phyloP scores from a whole-genome alignment of 768 basidiomycete genomes.

The Bullera alba region DNA sequence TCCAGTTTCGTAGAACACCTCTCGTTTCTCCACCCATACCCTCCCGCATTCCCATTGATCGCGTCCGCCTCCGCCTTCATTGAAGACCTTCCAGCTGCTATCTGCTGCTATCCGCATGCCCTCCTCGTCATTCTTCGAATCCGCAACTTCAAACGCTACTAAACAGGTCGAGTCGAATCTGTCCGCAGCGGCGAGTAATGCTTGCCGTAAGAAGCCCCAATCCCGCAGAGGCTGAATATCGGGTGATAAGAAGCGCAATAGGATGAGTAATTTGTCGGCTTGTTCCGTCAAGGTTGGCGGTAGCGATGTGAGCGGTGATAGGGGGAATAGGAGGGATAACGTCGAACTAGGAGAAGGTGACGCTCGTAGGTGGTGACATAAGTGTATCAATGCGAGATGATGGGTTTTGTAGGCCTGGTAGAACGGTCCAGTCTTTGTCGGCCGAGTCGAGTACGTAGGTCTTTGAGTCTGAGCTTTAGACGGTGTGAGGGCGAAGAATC shows the following conservation, averaged over 20 bases:
- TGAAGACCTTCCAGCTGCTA: slow-evolving; percentile 78
- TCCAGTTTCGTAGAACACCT: slow-evolving; percentile 81
- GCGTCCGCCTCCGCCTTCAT: slow-evolving; percentile 48
- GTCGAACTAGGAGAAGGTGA: slow-evolving; percentile 55
- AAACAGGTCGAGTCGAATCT: slow-evolving; percentile 79
- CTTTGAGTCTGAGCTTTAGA: slow-evolving; percentile 4
- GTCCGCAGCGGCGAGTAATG: slow-evolving; percentile 72
- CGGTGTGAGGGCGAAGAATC: slow-evolving; percentile 43
- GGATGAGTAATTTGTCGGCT: slow-evolving; percentile 63
- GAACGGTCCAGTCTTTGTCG: slow-evolving; percentile 10
- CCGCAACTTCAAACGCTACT: slow-evolving; percentile 82
- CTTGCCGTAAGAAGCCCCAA: slow-evolving; percentile 59
- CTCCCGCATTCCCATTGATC: slow-evolving; percentile 81
- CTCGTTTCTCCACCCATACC: slow-evolving; percentile 91
- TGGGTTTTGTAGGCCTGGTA: slow-evolving; percentile 43
- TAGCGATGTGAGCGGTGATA: slow-evolving; percentile 21
- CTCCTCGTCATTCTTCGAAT: slow-evolving; percentile 62
- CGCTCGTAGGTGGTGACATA: slow-evolving; percentile 50
- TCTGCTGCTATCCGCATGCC: slow-evolving; percentile 75
- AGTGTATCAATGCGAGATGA: slow-evolving; percentile 45
- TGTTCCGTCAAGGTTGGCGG: slow-evolving; percentile 52
- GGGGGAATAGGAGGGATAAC: slow-evolving; percentile 55
- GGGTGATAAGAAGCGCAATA: slow-evolving; percentile 68
- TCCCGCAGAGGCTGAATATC: slow-evolving; percentile 62
- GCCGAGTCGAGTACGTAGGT: background rate